Evolutionary conservation across 345 rosid species (phyloP), one percentile per base, ranked within the genome.

Genomic region (Balakata baccata): DNA sequence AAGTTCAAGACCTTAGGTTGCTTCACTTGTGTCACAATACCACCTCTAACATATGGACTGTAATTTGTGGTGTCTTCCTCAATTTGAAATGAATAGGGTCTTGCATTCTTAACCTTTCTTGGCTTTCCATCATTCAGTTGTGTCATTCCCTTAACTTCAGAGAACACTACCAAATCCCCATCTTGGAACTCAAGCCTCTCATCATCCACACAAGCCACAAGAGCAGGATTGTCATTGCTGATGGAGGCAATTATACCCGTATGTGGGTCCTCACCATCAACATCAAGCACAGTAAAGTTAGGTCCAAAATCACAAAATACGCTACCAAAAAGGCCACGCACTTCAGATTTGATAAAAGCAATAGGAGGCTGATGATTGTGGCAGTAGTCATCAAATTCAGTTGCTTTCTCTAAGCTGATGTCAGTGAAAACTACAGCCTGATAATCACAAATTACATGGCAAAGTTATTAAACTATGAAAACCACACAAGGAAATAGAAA

Each of bases 291-390:
- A 1, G 90, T 89, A 70, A 95, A 95, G 74, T 82, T 87, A 53
- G 98, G 99, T 37, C 99, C 99, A 79, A 95, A 95, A 80, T 95
- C 99, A 73, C 97, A 95, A 82, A 95, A 95, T 45, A 95, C 82
- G 13, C 94, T 85, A 69, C 98, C 99, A 86, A 95, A 95, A 64
- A 95, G 92, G 66, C 99, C 99, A 79, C 97, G 85, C 50, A 92
- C 92, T 83, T 92, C 99, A 78, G 98, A 80, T 79, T 87, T 92
- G 76, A 95, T 83, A 77, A 95, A 95, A 79, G 97, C 75, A 38
- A 95, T 92, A 18, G 99, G 91, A 59, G 98, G 98, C 53, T 86
- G 89, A 62, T 86, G 94, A 77, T 64, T 81, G 79, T 84, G 99
- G 75, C 99, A 95, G 76, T 85, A 90, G 70, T 95, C 96, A 83